Evolutionary conservation across 2,329 filamentous ascomycete genomes (phyloP).

Genomic region (Fusarium phyllophilum): DNA sequence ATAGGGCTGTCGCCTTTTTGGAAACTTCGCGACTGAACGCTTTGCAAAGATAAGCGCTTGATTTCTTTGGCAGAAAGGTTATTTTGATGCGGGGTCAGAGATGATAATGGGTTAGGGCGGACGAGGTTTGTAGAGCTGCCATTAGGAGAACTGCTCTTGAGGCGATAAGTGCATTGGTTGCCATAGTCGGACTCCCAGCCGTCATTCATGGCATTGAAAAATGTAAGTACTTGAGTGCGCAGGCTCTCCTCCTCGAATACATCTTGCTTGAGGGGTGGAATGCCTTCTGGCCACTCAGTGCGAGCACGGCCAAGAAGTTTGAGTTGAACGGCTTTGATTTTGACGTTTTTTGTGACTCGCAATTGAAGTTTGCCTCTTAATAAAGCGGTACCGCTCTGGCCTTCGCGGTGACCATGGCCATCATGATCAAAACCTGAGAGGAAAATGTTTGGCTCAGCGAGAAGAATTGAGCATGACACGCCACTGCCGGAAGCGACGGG

Average conservation of each 20-base stretch:
- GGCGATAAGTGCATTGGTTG: conserved; percentile 68
- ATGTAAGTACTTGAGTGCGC: conserved; percentile 88
- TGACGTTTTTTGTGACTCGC: conserved; percentile 86
- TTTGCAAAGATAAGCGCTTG: conserved; percentile 79
- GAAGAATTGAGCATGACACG: conserved; percentile 75
- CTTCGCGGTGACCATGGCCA: conserved; percentile 62
- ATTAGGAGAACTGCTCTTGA: conserved; percentile 54
- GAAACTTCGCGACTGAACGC: conserved; percentile 86
- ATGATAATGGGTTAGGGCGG: conserved; percentile 32
- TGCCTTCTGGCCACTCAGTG: conserved; percentile 97
- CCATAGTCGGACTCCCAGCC: conserved; percentile 70
- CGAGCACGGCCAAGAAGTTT: conserved; percentile 86
- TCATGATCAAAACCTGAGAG: conserved; percentile 82
- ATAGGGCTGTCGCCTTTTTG: conserved; percentile 79
- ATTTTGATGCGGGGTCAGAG: conserved; percentile 40
- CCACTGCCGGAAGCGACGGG: conserved; percentile 83
- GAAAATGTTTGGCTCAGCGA: conserved; percentile 84
- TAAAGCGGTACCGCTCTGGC: conserved; percentile 79
- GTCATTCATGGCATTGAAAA: conserved; percentile 83
- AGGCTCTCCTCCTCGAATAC: conserved; percentile 86
- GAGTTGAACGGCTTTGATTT: conserved; percentile 90
- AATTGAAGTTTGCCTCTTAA: conserved; percentile 85
- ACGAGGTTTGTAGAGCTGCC: conserved; percentile 49
- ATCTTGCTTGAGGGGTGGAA: conserved; percentile 86
- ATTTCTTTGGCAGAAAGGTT: conserved; percentile 58